phyloP scores from a whole-genome alignment of 768 basidiomycete species.

The Termitomyces sp. region DNA sequence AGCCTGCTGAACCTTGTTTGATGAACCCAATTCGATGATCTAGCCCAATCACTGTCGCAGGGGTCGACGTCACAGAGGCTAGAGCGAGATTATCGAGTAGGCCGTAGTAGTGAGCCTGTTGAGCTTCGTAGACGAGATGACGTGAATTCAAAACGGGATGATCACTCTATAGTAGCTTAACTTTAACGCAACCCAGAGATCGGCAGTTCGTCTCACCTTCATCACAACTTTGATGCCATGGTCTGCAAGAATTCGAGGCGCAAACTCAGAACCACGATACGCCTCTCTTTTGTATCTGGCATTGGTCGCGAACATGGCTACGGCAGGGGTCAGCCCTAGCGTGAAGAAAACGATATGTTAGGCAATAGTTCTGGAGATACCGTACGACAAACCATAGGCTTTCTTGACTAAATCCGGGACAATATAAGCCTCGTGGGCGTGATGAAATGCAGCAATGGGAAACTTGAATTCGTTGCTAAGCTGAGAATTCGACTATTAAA shows the following conservation, averaged over 20 bases:
- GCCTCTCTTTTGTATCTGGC: conserved; percentile 74
- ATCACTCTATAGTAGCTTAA: conserved; percentile 42
- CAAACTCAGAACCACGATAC: conserved; percentile 76
- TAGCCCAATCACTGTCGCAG: conserved; percentile 71
- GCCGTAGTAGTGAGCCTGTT: conserved; percentile 79
- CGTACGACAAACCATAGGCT: conserved; percentile 46
- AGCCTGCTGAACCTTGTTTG: conserved; percentile 42
- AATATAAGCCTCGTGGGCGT: conserved; percentile 77
- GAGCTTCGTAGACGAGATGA: conserved; percentile 77
- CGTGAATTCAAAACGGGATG: conserved; percentile 65
- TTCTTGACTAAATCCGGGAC: conserved; percentile 72
- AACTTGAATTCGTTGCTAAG: conserved; percentile 83
- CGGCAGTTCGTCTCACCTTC: conserved; percentile 44
- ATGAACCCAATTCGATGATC: conserved; percentile 78
- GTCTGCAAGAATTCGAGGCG: conserved; percentile 67
- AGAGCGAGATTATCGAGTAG: conserved; percentile 65
- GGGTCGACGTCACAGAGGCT: conserved; percentile 65
- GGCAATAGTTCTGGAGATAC: background rate
- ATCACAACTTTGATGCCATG: conserved; percentile 64
- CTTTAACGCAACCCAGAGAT: background rate
- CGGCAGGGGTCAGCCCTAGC: conserved; percentile 59
- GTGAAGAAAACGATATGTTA: background rate
- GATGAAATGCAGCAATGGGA: conserved; percentile 70
- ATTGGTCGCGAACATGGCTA: conserved; percentile 66
- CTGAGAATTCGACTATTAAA: conserved; percentile 26